phyloP scores from a whole-genome alignment of 345 rosid species.

The Dimocarpus longan region DNA sequence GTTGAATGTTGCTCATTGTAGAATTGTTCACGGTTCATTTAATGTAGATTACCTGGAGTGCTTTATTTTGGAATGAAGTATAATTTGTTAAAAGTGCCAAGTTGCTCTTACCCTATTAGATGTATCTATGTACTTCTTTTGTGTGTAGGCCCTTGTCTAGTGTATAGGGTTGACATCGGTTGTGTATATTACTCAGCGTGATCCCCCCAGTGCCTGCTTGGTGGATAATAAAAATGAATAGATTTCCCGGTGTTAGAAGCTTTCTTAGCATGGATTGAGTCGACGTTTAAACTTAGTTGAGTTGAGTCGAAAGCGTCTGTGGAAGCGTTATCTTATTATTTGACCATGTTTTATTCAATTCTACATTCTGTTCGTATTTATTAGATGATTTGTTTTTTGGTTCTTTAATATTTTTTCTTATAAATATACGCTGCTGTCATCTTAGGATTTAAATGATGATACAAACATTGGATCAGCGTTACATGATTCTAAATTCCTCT shows the following conservation, averaged over 20 bases:
- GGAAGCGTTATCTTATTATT: neutral
- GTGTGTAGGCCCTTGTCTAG: neutral
- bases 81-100: neutral
- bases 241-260: neutral
- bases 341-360: neutral
- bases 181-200: neutral
- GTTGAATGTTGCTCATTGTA: neutral
- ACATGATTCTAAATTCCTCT: constrained; percentile 64
- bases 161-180: neutral
- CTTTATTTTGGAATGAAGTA: neutral
- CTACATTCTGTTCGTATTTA: neutral
- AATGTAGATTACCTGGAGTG: neutral
- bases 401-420: neutral
- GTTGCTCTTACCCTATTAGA: neutral
- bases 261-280: neutral
- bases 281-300: constrained; percentile 4
- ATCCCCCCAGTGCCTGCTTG: neutral
- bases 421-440: neutral
- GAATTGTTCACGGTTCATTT: neutral
- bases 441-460: constrained; percentile 64
- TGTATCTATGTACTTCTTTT: neutral
- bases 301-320: constrained; percentile 1
- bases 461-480: constrained; percentile 47
- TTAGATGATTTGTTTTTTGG: neutral
- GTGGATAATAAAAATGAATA: neutral